phyloP scores from a whole-genome alignment of 2,329 filamentous ascomycete species.

The Ophiostoma piceae region DNA sequence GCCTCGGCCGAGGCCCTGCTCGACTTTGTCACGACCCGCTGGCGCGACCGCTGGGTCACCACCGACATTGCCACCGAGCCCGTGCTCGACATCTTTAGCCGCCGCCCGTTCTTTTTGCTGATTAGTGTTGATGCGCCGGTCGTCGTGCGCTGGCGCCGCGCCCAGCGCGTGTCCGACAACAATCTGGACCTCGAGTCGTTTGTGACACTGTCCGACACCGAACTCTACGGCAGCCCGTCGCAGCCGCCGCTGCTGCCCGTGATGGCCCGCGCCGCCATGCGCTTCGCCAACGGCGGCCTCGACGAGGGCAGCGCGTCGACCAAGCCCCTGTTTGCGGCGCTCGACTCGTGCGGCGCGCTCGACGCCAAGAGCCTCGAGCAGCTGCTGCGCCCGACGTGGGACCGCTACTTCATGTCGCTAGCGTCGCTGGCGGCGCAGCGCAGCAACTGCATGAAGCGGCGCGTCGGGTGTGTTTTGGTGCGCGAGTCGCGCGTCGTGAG shows the following conservation, averaged over 20 bases:
- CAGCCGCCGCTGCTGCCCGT: conserved; percentile 63
- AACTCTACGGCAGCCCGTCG: conserved; percentile 61
- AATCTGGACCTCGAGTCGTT: conserved; percentile 47
- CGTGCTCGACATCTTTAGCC: conserved; percentile 67
- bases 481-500: conserved; percentile 80
- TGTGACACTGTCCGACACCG: conserved; percentile 57
- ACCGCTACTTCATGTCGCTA: conserved; percentile 97
- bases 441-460: conserved; percentile 96
- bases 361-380: conserved; percentile 54
- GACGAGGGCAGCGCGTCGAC: conserved; percentile 52
- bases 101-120: conserved; percentile 87
- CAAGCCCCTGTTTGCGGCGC: conserved; percentile 63
- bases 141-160: conserved; percentile 75
- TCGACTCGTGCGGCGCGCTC: conserved; percentile 65
- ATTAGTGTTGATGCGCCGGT: conserved; percentile 88
- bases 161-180: conserved; percentile 40
- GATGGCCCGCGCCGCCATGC: conserved; percentile 74
- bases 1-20: conserved; percentile 58
- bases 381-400: conserved; percentile 84
- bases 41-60: conserved; percentile 79
- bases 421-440: conserved; percentile 84
- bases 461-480: conserved; percentile 91
- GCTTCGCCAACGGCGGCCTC: conserved; percentile 67
- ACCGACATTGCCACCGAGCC: conserved; percentile 71
- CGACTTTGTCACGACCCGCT: conserved; percentile 78